phyloP scores from a whole-genome alignment of 768 basidiomycete genomes.

The Pisolithus orientalis region DNA sequence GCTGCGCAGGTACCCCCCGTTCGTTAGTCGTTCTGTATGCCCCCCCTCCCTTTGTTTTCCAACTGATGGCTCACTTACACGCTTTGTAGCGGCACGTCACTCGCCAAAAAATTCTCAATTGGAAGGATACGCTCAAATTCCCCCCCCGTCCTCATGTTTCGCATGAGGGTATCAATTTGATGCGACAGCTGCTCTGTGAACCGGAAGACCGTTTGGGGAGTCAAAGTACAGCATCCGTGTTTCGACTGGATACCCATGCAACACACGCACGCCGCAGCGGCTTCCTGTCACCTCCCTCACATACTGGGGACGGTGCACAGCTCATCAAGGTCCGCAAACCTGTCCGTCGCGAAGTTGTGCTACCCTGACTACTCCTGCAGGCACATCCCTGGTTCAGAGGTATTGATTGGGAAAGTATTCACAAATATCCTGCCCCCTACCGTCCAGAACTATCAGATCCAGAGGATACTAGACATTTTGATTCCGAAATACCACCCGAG shows the following conservation, averaged over 20 bases:
- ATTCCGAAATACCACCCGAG: constrained; percentile 89
- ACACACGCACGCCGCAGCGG: constrained; percentile 69
- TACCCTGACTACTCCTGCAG: constrained; percentile 33
- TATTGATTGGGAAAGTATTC: constrained; percentile 86
- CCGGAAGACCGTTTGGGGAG: constrained; percentile 91
- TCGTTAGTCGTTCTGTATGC: constrained; percentile 87
- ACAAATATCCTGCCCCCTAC: constrained; percentile 81
- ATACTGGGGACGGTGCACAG: constrained; percentile 77
- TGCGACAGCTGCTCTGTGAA: constrained; percentile 89
- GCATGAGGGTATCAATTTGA: constrained; percentile 79
- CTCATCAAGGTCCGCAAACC: constrained; percentile 66
- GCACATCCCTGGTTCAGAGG: constrained; percentile 87
- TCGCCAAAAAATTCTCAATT: constrained; percentile 95
- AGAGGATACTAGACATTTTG: constrained; percentile 92
- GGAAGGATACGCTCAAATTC: constrained; percentile 85
- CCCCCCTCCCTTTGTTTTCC: constrained; percentile 12
- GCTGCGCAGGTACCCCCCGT: constrained; percentile 76
- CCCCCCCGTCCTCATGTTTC: constrained; percentile 80
- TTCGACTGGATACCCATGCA: constrained; percentile 73
- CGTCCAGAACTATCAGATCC: constrained; percentile 75
- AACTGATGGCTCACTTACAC: constrained; percentile 8
- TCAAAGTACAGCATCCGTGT: constrained; percentile 58
- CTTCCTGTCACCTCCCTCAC: constrained; percentile 48
- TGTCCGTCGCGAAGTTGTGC: constrained; percentile 9
- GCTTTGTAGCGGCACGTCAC: constrained; percentile 76